Evolutionary conservation across 2,329 filamentous ascomycete genomes (phyloP).

Genomic region (Paracoccidioides brasiliensis): DNA sequence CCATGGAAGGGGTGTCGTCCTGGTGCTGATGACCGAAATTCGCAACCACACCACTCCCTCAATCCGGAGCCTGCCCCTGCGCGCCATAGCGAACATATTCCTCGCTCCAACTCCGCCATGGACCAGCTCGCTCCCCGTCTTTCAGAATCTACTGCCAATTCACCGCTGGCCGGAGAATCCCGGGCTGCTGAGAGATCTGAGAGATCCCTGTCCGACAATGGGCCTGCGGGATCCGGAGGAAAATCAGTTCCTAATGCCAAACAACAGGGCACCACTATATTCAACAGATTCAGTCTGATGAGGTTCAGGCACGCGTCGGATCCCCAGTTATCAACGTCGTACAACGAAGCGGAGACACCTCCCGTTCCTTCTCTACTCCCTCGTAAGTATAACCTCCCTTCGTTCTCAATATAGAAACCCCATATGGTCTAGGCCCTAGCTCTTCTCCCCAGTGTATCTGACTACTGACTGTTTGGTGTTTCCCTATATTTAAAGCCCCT

Average conservation of each 20-base stretch:
- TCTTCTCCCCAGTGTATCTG: no score
- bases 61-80: conserved; percentile 1
- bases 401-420: background rate
- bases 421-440: no score
- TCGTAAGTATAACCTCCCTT: conserved; percentile 18
- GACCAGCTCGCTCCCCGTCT: conserved; percentile 3
- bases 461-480: conserved; percentile 2
- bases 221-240: background rate
- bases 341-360: conserved; percentile 45
- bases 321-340: conserved; percentile 69
- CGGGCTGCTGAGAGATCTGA: background rate
- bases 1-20: conserved; percentile 11
- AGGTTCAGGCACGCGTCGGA: conserved; percentile 88
- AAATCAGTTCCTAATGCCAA: conserved; percentile 1
- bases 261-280: conserved; percentile 5
- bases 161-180: conserved; percentile 2
- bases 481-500: conserved; percentile 28
- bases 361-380: conserved; percentile 28
- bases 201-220: background rate
- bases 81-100: conserved; percentile 8
- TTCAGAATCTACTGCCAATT: conserved; percentile 5
- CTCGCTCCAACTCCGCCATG: conserved; percentile 5
- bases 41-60: background rate
- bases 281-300: conserved; percentile 52
- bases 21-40: conserved; percentile 2